Conservation (phyloP, 768 basidiomycete genomes). For the Phylloporus sp. region DNA sequence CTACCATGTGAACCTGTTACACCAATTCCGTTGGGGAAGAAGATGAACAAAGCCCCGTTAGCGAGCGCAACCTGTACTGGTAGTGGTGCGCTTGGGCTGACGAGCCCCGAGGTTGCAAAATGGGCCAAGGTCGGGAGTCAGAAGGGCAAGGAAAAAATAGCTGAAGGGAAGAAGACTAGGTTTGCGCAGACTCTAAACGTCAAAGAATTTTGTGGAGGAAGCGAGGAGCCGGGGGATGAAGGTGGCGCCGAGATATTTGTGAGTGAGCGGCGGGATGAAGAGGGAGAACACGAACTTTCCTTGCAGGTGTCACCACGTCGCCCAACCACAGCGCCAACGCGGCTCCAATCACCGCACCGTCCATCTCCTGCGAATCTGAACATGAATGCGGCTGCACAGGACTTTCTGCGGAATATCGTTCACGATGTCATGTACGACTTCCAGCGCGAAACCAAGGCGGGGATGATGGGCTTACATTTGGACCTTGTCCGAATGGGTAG, state of each 20-base stretch:
- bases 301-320: slow-evolving; percentile 59
- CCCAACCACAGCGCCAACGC: slow-evolving; percentile 31
- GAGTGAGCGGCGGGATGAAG: slow-evolving; percentile 18
- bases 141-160: slow-evolving; percentile 24
- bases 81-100: slow-evolving; percentile 40
- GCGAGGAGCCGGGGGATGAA: slow-evolving; percentile 9
- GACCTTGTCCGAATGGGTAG: slow-evolving; percentile 69
- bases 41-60: slow-evolving; percentile 10
- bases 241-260: neutral
- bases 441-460: slow-evolving; percentile 61
- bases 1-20: slow-evolving; percentile 31
- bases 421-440: slow-evolving; percentile 71
- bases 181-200: slow-evolving; percentile 33
- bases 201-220: slow-evolving; percentile 21
- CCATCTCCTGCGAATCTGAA: slow-evolving; percentile 21
- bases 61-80: slow-evolving; percentile 3
- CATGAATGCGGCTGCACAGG: slow-evolving; percentile 39
- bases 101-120: slow-evolving; percentile 47
- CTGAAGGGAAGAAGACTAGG: slow-evolving; percentile 40
- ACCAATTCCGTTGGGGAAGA: slow-evolving; percentile 27
- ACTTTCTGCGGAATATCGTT: slow-evolving; percentile 59
- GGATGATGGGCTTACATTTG: slow-evolving; percentile 70
- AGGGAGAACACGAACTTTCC: slow-evolving; percentile 35
- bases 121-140: slow-evolving; percentile 45
- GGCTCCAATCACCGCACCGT: slow-evolving; percentile 38